Evolutionary conservation across 2,329 filamentous ascomycete genomes (phyloP).

Genomic region (Tolypocladium ophioglossoides): DNA sequence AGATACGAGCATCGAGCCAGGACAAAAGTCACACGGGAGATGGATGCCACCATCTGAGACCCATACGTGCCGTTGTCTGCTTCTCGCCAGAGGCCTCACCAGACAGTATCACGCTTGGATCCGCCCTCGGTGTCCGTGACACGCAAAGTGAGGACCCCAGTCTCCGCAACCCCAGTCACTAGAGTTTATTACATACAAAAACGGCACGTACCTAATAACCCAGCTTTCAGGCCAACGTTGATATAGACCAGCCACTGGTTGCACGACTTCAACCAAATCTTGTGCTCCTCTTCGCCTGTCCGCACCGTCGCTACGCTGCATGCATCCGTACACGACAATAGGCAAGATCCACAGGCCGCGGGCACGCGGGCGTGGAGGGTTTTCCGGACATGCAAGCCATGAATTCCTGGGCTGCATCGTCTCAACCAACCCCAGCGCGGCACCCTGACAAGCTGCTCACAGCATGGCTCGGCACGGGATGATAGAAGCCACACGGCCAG

Average conservation of each 20-base stretch:
- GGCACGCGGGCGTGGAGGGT: background rate
- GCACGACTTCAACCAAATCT: background rate
- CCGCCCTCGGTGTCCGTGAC: background rate
- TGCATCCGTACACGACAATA: background rate
- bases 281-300: background rate
- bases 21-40: background rate
- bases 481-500: background rate
- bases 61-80: background rate
- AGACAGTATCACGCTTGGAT: background rate
- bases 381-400: background rate
- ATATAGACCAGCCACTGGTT: background rate
- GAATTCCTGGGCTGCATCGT: background rate
- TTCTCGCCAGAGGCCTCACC: background rate
- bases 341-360: background rate
- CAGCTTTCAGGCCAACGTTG: background rate
- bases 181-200: background rate
- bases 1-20: background rate
- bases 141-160: background rate
- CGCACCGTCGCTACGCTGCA: background rate
- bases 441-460: background rate
- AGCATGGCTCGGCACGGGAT: background rate
- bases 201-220: background rate
- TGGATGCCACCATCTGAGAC: background rate
- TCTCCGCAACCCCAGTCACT: background rate
- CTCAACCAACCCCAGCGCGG: background rate